Base-by-base conservation (phyloP, 1,139 yeast genomes). In the Pichia sp. region DNA sequence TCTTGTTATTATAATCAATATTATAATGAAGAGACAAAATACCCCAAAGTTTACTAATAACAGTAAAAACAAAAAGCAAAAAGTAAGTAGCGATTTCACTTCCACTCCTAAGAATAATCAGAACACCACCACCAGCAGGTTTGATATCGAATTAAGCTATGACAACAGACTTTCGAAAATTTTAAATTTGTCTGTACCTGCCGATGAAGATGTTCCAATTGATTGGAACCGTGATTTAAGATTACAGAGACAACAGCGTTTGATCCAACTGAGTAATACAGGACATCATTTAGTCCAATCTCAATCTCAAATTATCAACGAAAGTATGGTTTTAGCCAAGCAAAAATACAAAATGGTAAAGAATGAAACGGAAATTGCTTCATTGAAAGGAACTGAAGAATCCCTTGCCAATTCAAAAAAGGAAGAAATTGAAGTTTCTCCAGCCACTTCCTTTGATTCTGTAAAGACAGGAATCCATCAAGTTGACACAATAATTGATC, bases 401-500 rank as follows among this genome's bases (percentile, higher is more conserved):
- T 7, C 7, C 33, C 7, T 31, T 10, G 10, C 7, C 10, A 31
- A 31, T 31, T 8, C 9, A 8, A 10, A 31, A 31, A 10, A 31
- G 7, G 7, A 8, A 31, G 10, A 31, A 8, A 31, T 31, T 31
- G 33, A 31, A 31, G 10, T 31, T 10, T 7, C 7, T 31, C 7
- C 1, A 10, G 7, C 9, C 10, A 10, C 7, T 8, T 34, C 36
- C 7, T 10, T 34, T 6, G 26, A 34, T 34, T n/a, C 7, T 11
- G 42, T 55, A 33, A 49, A 55, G 16, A 57, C 60, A 6, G 61
- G 61, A n/a, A 47, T 54, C 29, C 59, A 56, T 41, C 54, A 55
- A 27, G 61, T 58, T 40, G 61, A 58, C 45, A 50, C 55, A 31
- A 50, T 58, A 38, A 57, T 58, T 26, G 52, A 48, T 23, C 61